Conservation (phyloP, 306 rosid genomes). For the Cucurbita ficifolia region DNA sequence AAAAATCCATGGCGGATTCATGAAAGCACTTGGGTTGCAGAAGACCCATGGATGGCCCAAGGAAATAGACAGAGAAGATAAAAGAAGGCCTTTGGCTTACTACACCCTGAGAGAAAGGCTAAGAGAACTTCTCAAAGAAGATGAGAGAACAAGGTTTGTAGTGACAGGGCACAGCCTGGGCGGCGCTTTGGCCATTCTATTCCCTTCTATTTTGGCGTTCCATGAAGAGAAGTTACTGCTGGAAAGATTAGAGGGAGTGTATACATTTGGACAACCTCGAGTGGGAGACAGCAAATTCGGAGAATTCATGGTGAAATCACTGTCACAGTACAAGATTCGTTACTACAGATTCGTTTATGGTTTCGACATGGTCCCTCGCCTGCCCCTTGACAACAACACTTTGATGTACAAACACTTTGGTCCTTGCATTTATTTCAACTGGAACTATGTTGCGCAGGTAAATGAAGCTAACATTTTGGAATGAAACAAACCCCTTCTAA, state of each 20-base stretch:
- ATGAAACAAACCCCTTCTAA: neutral
- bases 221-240: slow-evolving; percentile 42
- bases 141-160: slow-evolving; percentile 40
- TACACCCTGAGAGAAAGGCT: slow-evolving; percentile 35
- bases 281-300: slow-evolving; percentile 52
- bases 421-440: slow-evolving; percentile 37
- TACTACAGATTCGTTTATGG: slow-evolving; percentile 35
- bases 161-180: slow-evolving; percentile 81
- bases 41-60: slow-evolving; percentile 43
- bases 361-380: slow-evolving; percentile 53
- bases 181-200: slow-evolving; percentile 65
- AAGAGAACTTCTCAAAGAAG: slow-evolving; percentile 15
- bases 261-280: slow-evolving; percentile 80
- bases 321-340: slow-evolving; percentile 30
- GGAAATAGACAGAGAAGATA: slow-evolving; percentile 6
- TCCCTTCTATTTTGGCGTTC: slow-evolving; percentile 31
- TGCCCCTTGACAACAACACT: slow-evolving; percentile 49
- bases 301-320: slow-evolving; percentile 33
- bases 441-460: slow-evolving; percentile 54
- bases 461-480: no score
- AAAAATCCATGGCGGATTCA: slow-evolving; percentile 51
- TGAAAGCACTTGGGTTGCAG: slow-evolving; percentile 47
- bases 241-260: slow-evolving; percentile 57
- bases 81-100: slow-evolving; percentile 28
- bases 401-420: slow-evolving; percentile 60